Evolutionary conservation across 345 rosid species (phyloP).

Genomic region (Camelina hispida): DNA sequence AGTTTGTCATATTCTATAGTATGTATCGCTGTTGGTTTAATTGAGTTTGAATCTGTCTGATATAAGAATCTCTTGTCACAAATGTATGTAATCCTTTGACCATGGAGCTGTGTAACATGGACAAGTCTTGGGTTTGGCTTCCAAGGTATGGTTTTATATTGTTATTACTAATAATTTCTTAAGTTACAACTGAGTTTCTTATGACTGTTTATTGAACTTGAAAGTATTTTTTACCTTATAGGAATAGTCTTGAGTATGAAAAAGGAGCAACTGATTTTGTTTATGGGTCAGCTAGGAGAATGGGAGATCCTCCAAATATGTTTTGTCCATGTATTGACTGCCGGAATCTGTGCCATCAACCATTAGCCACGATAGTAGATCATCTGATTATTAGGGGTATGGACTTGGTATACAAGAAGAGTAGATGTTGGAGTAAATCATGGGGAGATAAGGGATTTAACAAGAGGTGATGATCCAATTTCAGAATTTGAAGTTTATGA

Average conservation of each 20-base stretch:
- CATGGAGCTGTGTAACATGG: not conserved
- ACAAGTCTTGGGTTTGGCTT: not conserved
- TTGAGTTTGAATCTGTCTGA: no score
- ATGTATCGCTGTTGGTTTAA: no score
- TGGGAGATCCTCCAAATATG: not conserved
- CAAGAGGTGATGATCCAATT: not conserved
- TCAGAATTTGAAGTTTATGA: not conserved
- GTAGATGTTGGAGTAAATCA: not conserved
- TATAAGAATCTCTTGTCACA: no score
- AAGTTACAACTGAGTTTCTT: no score
- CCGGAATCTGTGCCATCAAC: not conserved
- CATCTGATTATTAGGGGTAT: not conserved
- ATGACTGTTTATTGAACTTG: no score
- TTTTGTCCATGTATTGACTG: not conserved
- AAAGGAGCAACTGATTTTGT: not conserved
- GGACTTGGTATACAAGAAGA: not conserved
- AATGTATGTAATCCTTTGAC: no score
- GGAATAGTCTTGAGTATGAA: not conserved
- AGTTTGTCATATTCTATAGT: no score
- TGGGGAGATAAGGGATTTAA: not conserved
- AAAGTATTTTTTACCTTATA: not conserved
- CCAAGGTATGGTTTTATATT: no score
- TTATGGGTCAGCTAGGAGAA: not conserved
- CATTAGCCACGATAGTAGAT: not conserved
- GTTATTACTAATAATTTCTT: no score